A percentile compares a stretch with the other conserved stretches of the same genome.
These are phyloP conservation scores for Podaxis sp. DNA, from an alignment of 768 basidiomycete species.

Conservation along the genomic window DNA sequence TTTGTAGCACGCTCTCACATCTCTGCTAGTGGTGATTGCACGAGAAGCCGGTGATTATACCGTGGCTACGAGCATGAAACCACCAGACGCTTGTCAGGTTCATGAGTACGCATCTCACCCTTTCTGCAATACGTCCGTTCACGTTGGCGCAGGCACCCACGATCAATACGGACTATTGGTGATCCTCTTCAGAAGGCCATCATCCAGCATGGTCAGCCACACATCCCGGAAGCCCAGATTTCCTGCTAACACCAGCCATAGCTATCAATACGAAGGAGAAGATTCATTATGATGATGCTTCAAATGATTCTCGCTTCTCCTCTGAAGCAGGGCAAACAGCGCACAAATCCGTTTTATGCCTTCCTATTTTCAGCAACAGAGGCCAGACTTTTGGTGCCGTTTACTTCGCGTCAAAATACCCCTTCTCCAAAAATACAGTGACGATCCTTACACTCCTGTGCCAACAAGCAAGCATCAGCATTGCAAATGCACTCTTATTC, in stretches of 20 bases:
- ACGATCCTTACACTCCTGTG: constrained; percentile 63
- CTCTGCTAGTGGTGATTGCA: constrained; percentile 55
- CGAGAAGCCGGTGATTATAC: constrained; percentile 71
- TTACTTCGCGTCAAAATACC: constrained; percentile 63
- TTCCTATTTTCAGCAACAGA: constrained; percentile 73
- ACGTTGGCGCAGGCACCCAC: constrained; percentile 45
- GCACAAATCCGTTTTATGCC: constrained; percentile 61
- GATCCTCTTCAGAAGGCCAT: constrained; percentile 68
- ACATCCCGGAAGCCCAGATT: neutral
- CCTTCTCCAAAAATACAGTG: constrained; percentile 59
- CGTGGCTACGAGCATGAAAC: constrained; percentile 62
- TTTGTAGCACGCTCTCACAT: neutral
- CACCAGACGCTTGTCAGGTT: constrained; percentile 60
- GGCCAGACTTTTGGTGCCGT: constrained; percentile 74
- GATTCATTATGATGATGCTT: constrained; percentile 58
- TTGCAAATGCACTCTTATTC: constrained; percentile 73
- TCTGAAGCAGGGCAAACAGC: constrained; percentile 62
- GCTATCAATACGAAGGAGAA: constrained; percentile 67
- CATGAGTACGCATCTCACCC: constrained; percentile 51
- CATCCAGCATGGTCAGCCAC: constrained; percentile 57
- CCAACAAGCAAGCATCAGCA: constrained; percentile 75
- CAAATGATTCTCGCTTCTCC: constrained; percentile 64
- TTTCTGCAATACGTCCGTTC: neutral
- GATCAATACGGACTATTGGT: constrained; percentile 52
- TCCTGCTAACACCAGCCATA: constrained; percentile 21